Base-by-base conservation (phyloP, 208 protist genomes). In the Leishmania gerbilli region DNA sequence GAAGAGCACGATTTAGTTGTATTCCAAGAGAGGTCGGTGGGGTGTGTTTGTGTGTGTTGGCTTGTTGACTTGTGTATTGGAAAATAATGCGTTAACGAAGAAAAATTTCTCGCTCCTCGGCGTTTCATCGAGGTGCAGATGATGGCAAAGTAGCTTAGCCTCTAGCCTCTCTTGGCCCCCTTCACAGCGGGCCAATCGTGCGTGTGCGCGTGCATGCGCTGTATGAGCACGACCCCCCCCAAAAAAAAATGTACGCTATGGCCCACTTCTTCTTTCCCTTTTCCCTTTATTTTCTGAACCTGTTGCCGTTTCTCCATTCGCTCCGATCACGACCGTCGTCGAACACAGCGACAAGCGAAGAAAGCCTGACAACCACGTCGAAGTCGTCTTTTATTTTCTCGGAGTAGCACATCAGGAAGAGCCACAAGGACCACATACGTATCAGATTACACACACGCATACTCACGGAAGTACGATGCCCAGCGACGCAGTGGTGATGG, bases 401-500 rank as follows among this genome's bases (percentile, higher is more conserved):
- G 19, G 17, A 31, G 17, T 1, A n/a, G 68, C 11, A 5, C 24
- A 72, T 53, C 24, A 53, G 21, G 19, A 47, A n/a, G 15, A 72
- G 34, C 1, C 5, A 15, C 9, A 47, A 53, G 8, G n/a, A 51
- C 27, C 24, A 2, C 53, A 45, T 31, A 72, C 68, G 9, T 53
- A 72, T 72, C 42, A 49, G 24, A 72, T 49, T 24, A 37, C 55
- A 40, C 45, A 47, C 51, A 51, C 56, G 24, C 56, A 62, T 1
- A 62, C 71, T 56, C 13, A 37, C 53, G 17, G 55, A 40, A 3
- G 37, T 21, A 62, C 74, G 19, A 97, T 97, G 93, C 87, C 91
- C 11, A 49, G 72, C 7, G 94, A 97, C 60, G 91, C 85, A 21
- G 95, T 98, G 65, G 74, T 93, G 47, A 95, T 98, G 92, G 94